Percentiles rank a stretch among this genome's conserved stretches.
These are phyloP conservation scores for Alectoria sarmentosa DNA, from an alignment of 495 filamentous ascomycete genomes.

Conservation along the genomic window DNA sequence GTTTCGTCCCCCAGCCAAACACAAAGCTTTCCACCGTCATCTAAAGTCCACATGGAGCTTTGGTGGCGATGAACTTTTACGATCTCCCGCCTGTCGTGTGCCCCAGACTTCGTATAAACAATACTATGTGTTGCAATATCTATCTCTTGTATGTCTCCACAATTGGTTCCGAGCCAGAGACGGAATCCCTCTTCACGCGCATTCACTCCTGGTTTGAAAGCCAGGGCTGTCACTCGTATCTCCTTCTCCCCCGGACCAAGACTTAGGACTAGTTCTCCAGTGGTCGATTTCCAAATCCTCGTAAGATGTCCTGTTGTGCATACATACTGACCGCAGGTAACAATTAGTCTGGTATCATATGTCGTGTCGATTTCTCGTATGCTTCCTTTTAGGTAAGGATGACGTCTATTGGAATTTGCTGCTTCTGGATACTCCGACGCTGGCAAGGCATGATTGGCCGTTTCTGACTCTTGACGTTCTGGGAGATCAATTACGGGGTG, in stretches of 20 bases:
- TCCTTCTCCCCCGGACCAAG: conserved; percentile 69
- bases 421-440: conserved; percentile 71
- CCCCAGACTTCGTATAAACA: conserved; percentile 53
- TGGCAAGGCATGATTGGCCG: background rate
- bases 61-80: conserved; percentile 80
- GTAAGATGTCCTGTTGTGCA: conserved; percentile 82
- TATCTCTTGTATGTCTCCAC: conserved; percentile 81
- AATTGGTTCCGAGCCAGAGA: conserved; percentile 86
- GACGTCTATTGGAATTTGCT: conserved; percentile 75
- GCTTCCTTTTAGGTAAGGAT: conserved; percentile 64
- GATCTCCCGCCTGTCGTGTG: conserved; percentile 76
- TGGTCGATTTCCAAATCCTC: conserved; percentile 75
- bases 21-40: conserved; percentile 80
- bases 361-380: conserved; percentile 70
- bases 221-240: conserved; percentile 66
- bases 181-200: conserved; percentile 72
- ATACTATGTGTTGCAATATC: conserved; percentile 67
- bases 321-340: conserved; percentile 78
- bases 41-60: conserved; percentile 89
- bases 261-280: conserved; percentile 74
- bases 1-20: conserved; percentile 79
- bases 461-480: conserved; percentile 18
- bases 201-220: conserved; percentile 72
- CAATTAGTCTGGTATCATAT: conserved; percentile 76
- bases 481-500: background rate